Evolutionary conservation across 2,329 filamentous ascomycete genomes (phyloP), one percentile per base, ranked within the genome.

Genomic region (Arachnopeziza araneosa): DNA sequence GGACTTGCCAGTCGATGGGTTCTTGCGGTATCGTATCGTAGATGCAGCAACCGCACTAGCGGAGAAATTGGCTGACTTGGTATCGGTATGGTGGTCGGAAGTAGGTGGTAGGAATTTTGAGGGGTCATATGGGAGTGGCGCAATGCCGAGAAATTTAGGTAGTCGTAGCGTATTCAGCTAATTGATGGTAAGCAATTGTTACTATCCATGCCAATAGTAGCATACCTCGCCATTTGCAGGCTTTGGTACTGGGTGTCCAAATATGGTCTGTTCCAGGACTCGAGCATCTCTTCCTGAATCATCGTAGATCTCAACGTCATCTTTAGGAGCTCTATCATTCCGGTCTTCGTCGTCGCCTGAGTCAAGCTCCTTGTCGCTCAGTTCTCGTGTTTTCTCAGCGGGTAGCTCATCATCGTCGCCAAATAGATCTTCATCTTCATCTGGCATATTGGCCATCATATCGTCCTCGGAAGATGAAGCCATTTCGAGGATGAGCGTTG

Each of bases 151-250:
- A 75, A 93, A 93, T 23, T 83, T 81, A 30, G 90, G 90, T 1
- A 93, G 80, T 66, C 86, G 87, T 68, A 92, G 74, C 5, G 88
- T 79, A 73, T 88, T 87, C 54, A 90, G 78, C 87, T 90, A 44
- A 44, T 17, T 44, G 55, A 49, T 22, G 3, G 14, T 36, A 56
- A 22, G 26, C 17, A 26, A 64, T 69, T 54, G 73, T 67, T 24
- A 24, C 23, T 36, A 32, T 22, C 10, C 8, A 21, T 50, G 14
- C 50, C 10, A 14, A 51, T 21, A 48, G 8, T 50, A 51, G 26
- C 71, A 60, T 76, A 92, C 88, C 72, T 84, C 83, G 69, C 86
- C 86, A 70, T 92, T 87, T 64, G 82, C 85, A 48, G 88, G 82
- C 69, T 88, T 87, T 17, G 90, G 90, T 17, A 87, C 77, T 55